These are phyloP conservation scores for Zymoseptoria tritici DNA, from an alignment of 2,329 filamentous ascomycete genomes.

Conservation along the genomic window DNA sequence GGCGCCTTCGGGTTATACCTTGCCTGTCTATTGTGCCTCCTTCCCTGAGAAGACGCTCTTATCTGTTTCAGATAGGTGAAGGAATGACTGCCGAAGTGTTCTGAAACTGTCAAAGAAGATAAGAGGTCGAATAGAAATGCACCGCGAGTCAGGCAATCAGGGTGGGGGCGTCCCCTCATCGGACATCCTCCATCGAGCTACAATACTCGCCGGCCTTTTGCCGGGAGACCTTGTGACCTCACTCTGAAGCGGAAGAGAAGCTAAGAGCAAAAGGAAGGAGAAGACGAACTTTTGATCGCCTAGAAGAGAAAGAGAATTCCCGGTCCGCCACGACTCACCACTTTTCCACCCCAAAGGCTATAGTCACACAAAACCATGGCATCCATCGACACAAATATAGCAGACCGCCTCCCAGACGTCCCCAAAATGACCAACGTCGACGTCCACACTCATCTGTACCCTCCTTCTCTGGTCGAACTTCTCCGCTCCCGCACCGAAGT, in stretches of 20 bases:
- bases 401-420: not conserved
- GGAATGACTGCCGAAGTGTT: not conserved
- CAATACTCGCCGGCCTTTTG: not conserved
- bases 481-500: slow-evolving; percentile 53
- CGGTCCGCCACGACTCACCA: not conserved
- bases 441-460: slow-evolving; percentile 58
- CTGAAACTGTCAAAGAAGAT: slow-evolving; percentile 1
- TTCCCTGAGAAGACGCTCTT: slow-evolving; percentile 3
- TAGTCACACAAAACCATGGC: not conserved
- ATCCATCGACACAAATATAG: not conserved
- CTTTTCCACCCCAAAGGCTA: not conserved
- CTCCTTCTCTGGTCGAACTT: slow-evolving; percentile 45
- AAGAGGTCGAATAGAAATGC: slow-evolving; percentile 2
- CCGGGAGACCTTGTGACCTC: not conserved
- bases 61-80: not conserved
- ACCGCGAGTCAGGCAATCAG: not conserved
- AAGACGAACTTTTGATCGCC: not conserved
- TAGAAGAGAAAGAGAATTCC: not conserved
- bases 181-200: not conserved
- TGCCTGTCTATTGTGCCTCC: not conserved
- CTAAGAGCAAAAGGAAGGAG: not conserved
- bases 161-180: not conserved
- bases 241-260: not conserved
- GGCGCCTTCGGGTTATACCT: not conserved
- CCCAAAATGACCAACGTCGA: slow-evolving; percentile 43